Evolutionary conservation across 306 rosid genomes (phyloP).

Genomic region (Vachellia collinsii): DNA sequence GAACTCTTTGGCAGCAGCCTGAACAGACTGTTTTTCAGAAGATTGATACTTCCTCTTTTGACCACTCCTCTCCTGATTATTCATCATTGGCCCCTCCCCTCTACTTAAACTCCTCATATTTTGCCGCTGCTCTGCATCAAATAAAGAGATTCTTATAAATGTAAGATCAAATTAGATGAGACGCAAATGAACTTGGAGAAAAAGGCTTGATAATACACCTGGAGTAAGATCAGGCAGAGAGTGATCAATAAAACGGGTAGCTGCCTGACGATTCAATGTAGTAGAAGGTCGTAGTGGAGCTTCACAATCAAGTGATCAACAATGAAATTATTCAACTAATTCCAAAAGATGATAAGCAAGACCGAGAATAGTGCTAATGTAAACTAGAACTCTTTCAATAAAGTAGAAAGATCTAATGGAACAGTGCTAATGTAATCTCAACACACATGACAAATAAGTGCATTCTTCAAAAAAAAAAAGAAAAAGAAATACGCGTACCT

Average conservation of each 20-base stretch:
- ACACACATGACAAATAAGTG: constrained; percentile 3
- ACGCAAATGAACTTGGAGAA: constrained; percentile 8
- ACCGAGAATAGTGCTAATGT: constrained; percentile 25
- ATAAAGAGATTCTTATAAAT: constrained; percentile 29
- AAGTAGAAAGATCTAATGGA: not conserved
- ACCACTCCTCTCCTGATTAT: constrained; percentile 51
- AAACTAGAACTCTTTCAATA: constrained; percentile 26
- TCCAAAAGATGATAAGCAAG: constrained; percentile 11
- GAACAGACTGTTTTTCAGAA: constrained; percentile 69
- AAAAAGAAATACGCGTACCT: constrained; percentile 50
- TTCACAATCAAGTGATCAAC: constrained; percentile 66
- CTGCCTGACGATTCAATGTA: constrained; percentile 80
- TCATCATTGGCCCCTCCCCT: constrained; percentile 58
- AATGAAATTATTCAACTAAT: constrained; percentile 36
- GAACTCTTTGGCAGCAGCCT: constrained; percentile 80
- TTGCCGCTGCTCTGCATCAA: constrained; percentile 65
- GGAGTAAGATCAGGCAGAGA: constrained; percentile 85
- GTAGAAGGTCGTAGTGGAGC: constrained; percentile 89
- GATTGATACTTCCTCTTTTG: constrained; percentile 84
- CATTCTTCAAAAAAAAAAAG: constrained; percentile 7
- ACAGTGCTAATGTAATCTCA: not conserved
- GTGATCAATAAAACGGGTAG: constrained; percentile 85
- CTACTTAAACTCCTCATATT: constrained; percentile 73
- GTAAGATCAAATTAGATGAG: constrained; percentile 27
- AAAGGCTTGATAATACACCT: constrained; percentile 54